Evolutionary conservation across 139 green algal genomes (phyloP), one percentile per base, ranked within the genome.

Genomic region (Coccomyxa sp.): DNA sequence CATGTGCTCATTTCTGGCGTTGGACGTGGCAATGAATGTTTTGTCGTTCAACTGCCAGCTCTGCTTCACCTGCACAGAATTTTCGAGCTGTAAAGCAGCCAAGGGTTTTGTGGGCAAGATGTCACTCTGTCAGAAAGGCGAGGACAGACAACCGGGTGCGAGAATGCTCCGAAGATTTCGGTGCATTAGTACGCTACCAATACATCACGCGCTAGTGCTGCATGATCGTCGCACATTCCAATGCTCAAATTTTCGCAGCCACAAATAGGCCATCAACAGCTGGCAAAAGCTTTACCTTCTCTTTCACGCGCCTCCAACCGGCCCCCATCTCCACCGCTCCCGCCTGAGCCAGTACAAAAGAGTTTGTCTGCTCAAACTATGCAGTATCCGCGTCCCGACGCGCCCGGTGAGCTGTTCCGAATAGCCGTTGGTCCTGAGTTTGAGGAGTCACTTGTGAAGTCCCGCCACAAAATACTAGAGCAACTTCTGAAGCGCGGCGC

Each of bases 1-100:
- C 94, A 98, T 98, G 45, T 90, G 88, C 81, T 96, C 92, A 86
- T 96, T 97, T 23, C 94, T 87, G 7, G 88, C 87, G 84, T 98
- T 98, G 67, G 86, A 89, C 0, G 94, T 97, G 13, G 88, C 78
- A 76, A 88, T 77, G 76, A 97, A 97, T 13, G 87, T 83, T 18
- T 88, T 87, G 79, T 93, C 91, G 25, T 81, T 86, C 13, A 94
- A 58, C 76, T 91, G 82, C 89, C 89, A 94, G 68, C 92, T 92
- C 74, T 95, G 92, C 45, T 84, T 87, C 31, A 85, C 88, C 88
- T 93, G 84, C 60, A 82, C 9, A 10, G 30, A 16, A 82, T 27
- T 60, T 12, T 27, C 32, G 67, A 68, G 60, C 7, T 3, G 38
- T 51, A 7, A 51, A 51, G 38, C 38, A 51, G 38, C 38, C 38